Evolutionary conservation across 2,329 filamentous ascomycete species (phyloP).

Genomic region (Fusarium succisae): DNA sequence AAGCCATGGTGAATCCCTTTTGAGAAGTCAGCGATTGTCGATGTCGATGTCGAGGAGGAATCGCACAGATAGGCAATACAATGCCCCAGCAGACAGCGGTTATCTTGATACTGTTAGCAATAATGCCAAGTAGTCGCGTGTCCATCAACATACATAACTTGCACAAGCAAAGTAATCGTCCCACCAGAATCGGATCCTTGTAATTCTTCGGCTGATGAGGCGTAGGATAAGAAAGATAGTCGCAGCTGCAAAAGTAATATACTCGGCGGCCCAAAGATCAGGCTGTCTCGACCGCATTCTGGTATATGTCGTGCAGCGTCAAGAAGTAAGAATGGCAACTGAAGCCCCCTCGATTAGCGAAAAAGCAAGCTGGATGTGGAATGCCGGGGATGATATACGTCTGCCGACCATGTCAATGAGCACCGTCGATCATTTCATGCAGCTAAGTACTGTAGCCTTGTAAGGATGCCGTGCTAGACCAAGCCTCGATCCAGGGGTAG

Average conservation of each 20-base stretch:
- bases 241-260: slow-evolving; percentile 32
- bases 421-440: background rate
- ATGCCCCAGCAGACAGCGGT: slow-evolving; percentile 26
- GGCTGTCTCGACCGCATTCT: slow-evolving; percentile 23
- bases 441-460: background rate
- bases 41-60: background rate
- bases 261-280: slow-evolving; percentile 26
- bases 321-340: background rate
- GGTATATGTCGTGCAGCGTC: background rate
- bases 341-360: background rate
- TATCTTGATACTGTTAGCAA: slow-evolving; percentile 3
- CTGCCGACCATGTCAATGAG: background rate
- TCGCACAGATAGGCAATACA: slow-evolving; percentile 29
- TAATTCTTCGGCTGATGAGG: slow-evolving; percentile 30
- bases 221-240: slow-evolving; percentile 30
- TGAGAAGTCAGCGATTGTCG: background rate
- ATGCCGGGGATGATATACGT: slow-evolving; percentile 2
- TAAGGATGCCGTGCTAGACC: background rate
- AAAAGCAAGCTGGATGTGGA: background rate
- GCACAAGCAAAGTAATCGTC: slow-evolving; percentile 35
- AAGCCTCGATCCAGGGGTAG: background rate
- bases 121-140: fast-evolving
- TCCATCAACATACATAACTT: slow-evolving; percentile 22
- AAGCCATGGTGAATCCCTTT: slow-evolving; percentile 34
- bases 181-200: slow-evolving; percentile 31